Evolutionary conservation across 2,329 filamentous ascomycete genomes (phyloP), one percentile per base, ranked within the genome.

Genomic region (Fusarium euwallaceae): DNA sequence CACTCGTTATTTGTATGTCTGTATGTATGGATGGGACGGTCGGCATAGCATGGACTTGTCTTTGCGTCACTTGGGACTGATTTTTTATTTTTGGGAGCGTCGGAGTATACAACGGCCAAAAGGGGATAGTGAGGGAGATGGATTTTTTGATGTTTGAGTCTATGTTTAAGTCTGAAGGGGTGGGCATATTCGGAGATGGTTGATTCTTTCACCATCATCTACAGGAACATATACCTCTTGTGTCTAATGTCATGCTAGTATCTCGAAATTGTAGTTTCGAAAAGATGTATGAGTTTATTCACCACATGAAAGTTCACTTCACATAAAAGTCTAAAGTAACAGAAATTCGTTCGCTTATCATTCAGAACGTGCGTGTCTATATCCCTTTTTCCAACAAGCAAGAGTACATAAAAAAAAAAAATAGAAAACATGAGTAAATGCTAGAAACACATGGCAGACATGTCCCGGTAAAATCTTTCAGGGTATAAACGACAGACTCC

Each of bases 401-500:
- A n/a, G 63, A 71, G 66, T 29, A 61, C n/a, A 61, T 29, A 67
- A 43, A 48, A 53, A 43, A 56, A 24, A 3, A 32, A 12, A 12
- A 32, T 20, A 32, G 39, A 69, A 64, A 9, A 27, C 37, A 68
- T 51, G 56, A 60, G 53, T 32, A 37, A n/a, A 24, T 58, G 32
- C 32, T 37, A 16, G 27, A 36, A 59, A 59, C 9, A 39, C 32
- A 37, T 37, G 24, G 24, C 48, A 53, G 24, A 53, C 48, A 29
- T 53, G 48, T 29, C 48, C 48, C 24, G 17, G 48, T 29, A 29
- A 27, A 56, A 27, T 72, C 70, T 63, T 53, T 53, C 43, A 60
- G 77, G 77, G 77, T 79, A 79, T 79, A 78, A 76, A 78, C 45
- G 59, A 73, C 56, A 74, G 64, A 69, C 53, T 70, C 66, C 75